Base-by-base conservation (phyloP, 495 filamentous ascomycete species). In the Penicillium riverlandense region DNA sequence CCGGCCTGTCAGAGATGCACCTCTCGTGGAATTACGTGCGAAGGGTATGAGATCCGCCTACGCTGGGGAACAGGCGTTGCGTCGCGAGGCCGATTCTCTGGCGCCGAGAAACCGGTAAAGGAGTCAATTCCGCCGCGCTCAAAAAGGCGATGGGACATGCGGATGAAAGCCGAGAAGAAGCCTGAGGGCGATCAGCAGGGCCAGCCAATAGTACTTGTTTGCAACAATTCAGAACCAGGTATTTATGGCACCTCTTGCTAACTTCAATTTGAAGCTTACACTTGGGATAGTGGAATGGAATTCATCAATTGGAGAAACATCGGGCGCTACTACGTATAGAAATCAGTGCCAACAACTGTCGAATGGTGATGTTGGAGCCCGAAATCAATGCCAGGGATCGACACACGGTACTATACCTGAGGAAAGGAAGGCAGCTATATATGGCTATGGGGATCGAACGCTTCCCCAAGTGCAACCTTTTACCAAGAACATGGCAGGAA, bases 21-120 rank as follows among this genome's bases (percentile, higher is more conserved):
- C 12, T 31, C 40, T 4, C 37, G 52, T 11, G 59, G 59, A 6
- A 14, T 58, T 9, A 28, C 33, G 8, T 62, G 59, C 27, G 59
- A 58, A 42, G 59, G 59, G 8, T 62, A 62, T 35, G 57, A 60
- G 13, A 50, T 62, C 10, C 43, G 59, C 32, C 47, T 62, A 33
- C 57, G 59, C 6, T 62, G 59, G 59, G 59, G 59, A 11, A 49
- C 57, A 29, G 59, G 59, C 1, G 60, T 62, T 22, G 59, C 59
- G 11, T 62, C 59, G 4, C 30, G 59, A 12, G 59, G 59, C 11
- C 52, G 52, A 13, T 62, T 45, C 15, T 53, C 48, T 4, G 59
- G 59, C 1, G 59, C 59, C 1, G 51, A 60, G 29, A 60, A 60
- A 37, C 59, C 59, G 0, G 38, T 55, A 11, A 47, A 55, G 38